These are phyloP conservation scores for Podospora tetraspora DNA, from an alignment of 495 filamentous ascomycete genomes.

Conservation along the genomic window DNA sequence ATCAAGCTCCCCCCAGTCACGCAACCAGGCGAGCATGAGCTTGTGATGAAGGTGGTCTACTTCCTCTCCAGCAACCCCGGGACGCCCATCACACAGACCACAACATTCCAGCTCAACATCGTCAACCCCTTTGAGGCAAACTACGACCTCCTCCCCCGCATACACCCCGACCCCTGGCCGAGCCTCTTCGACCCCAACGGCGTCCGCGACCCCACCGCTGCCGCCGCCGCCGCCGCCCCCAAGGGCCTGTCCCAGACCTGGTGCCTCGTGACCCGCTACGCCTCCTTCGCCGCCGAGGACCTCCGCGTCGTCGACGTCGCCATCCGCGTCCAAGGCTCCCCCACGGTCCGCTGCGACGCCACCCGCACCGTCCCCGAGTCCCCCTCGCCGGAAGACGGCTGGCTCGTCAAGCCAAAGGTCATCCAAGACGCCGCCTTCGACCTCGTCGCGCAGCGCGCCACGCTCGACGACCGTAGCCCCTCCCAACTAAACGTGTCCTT, in stretches of 20 bases:
- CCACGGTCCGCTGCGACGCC: slow-evolving; percentile 37
- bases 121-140: slow-evolving; percentile 81
- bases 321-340: slow-evolving; percentile 49
- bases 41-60: slow-evolving; percentile 71
- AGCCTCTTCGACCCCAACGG: slow-evolving; percentile 63
- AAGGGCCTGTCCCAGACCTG: slow-evolving; percentile 74
- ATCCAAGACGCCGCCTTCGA: slow-evolving; percentile 65
- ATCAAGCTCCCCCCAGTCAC: slow-evolving; percentile 49
- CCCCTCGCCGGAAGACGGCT: slow-evolving; percentile 24
- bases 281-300: slow-evolving; percentile 67
- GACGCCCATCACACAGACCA: slow-evolving; percentile 73
- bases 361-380: slow-evolving; percentile 29
- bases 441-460: slow-evolving; percentile 60
- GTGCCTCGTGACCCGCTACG: slow-evolving; percentile 64
- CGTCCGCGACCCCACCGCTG: slow-evolving; percentile 25
- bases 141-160: slow-evolving; percentile 72
- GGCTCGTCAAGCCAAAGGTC: slow-evolving; percentile 52
- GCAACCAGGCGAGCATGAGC: slow-evolving; percentile 55
- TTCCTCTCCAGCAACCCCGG: slow-evolving; percentile 72
- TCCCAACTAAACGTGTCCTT: background rate
- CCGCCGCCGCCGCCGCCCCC: slow-evolving; percentile 12
- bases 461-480: slow-evolving; percentile 64
- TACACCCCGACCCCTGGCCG: slow-evolving; percentile 78
- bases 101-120: slow-evolving; percentile 61
- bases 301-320: slow-evolving; percentile 62